Evolutionary conservation across 192 early-diverging fungal species (phyloP).

Genomic region (Podila epigama): DNA sequence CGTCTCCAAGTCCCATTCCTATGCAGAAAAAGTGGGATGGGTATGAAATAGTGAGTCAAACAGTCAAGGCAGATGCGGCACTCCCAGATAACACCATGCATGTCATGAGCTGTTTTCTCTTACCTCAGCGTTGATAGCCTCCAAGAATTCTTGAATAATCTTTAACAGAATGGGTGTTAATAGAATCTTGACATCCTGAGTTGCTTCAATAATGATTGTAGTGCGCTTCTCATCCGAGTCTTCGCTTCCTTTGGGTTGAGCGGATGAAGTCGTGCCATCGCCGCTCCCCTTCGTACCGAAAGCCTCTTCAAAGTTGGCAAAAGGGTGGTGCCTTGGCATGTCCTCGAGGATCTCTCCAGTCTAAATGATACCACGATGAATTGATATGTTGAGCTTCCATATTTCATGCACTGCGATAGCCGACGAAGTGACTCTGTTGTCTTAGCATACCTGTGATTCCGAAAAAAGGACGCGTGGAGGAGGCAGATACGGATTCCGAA

Average conservation of each 20-base stretch:
- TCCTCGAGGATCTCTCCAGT: constrained; percentile 34
- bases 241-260: constrained; percentile 35
- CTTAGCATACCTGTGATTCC: constrained; percentile 45
- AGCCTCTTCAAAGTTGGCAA: constrained; percentile 36
- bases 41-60: not conserved
- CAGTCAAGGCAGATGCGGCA: too few species aligned
- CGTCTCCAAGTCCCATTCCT: constrained; percentile 70
- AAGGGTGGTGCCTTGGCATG: constrained; percentile 22
- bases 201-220: constrained; percentile 62
- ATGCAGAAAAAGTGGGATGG: not conserved
- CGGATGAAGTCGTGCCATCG: constrained; percentile 11
- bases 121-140: constrained; percentile 63
- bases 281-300: constrained; percentile 9
- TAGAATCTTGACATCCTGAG: constrained; percentile 61
- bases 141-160: constrained; percentile 69
- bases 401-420: too few species aligned
- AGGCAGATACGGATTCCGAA: constrained; percentile 54
- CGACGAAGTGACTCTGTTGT: too few species aligned
- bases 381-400: too few species aligned
- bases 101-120: too few species aligned
- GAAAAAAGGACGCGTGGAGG: constrained; percentile 54
- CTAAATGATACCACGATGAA: not conserved
- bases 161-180: constrained; percentile 75
- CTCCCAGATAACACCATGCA: too few species aligned
- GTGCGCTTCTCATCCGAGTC: constrained; percentile 46